These are phyloP conservation scores for Heteromeles arbutifolia DNA, from an alignment of 306 rosid genomes.

Conservation along the genomic window DNA sequence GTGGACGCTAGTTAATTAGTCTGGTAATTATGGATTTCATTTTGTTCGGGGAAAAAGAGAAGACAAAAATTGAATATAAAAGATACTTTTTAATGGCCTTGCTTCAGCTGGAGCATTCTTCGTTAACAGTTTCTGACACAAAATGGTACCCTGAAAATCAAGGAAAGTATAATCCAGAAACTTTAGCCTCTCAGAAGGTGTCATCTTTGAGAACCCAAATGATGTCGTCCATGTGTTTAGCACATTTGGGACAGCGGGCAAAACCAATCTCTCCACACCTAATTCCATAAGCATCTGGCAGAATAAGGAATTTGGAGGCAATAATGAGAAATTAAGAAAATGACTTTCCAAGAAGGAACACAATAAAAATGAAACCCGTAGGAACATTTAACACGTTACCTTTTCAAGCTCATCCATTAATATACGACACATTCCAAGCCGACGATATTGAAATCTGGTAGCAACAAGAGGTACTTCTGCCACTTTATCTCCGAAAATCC, in stretches of 20 bases:
- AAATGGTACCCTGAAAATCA: conserved; percentile 63
- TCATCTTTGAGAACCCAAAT: conserved; percentile 70
- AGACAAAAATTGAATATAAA: not conserved
- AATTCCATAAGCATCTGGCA: conserved; percentile 59
- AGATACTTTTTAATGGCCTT: conserved; percentile 31
- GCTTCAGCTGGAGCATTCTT: conserved; percentile 25
- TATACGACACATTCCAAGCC: conserved; percentile 79
- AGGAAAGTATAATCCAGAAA: conserved; percentile 67
- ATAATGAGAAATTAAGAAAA: not conserved
- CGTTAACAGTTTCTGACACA: conserved; percentile 69
- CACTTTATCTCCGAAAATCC: conserved; percentile 69
- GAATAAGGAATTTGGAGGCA: conserved; percentile 2
- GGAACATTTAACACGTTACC: conserved; percentile 30
- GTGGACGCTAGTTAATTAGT: conserved; percentile 6
- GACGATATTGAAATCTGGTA: conserved; percentile 68
- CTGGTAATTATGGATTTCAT: not conserved
- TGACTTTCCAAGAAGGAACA: not conserved
- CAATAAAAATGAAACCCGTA: not conserved
- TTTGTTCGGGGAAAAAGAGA: not conserved
- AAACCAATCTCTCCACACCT: conserved; percentile 74
- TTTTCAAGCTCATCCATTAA: conserved; percentile 78
- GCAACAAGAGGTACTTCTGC: conserved; percentile 89
- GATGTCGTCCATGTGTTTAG: conserved; percentile 69
- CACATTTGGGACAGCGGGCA: conserved; percentile 76
- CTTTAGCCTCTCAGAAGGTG: conserved; percentile 45